Percentiles rank a stretch among this genome's conserved stretches.
These are phyloP conservation scores for Kernera saxatilis DNA, from an alignment of 345 rosid genomes.

Conservation along the genomic window DNA sequence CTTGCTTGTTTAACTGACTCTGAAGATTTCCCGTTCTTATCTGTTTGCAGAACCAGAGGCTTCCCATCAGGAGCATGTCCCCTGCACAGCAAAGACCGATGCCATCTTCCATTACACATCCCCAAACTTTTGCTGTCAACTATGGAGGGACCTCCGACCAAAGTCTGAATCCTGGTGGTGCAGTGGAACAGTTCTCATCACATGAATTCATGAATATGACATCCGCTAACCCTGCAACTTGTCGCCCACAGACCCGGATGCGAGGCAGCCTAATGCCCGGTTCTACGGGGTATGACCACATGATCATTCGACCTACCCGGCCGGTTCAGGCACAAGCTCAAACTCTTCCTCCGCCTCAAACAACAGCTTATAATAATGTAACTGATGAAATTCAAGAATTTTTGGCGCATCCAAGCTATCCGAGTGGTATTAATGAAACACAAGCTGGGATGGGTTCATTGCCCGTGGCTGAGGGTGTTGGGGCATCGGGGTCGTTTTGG, in stretches of 20 bases:
- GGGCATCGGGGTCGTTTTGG: not conserved
- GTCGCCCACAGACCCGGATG: slow-evolving; percentile 56
- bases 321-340: slow-evolving; percentile 34
- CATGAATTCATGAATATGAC: slow-evolving; percentile 28
- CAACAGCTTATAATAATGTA: not conserved
- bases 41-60: slow-evolving; percentile 20
- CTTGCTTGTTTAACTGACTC: not conserved
- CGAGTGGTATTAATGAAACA: not conserved
- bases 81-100: slow-evolving; percentile 35
- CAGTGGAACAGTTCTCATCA: slow-evolving; percentile 25
- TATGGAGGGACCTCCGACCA: slow-evolving; percentile 28
- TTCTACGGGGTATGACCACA: slow-evolving; percentile 37
- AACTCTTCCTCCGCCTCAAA: not conserved
- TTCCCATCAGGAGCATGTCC: slow-evolving; percentile 29
- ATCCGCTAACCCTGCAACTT: slow-evolving; percentile 24
- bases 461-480: not conserved
- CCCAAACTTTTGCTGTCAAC: slow-evolving; percentile 25
- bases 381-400: slow-evolving; percentile 1
- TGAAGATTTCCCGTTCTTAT: not conserved
- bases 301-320: slow-evolving; percentile 62
- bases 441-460: not conserved
- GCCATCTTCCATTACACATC: slow-evolving; percentile 21
- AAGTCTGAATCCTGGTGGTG: slow-evolving; percentile 7
- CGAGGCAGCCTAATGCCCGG: slow-evolving; percentile 69
- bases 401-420: slow-evolving; percentile 16